phyloP scores from a whole-genome alignment of 495 filamentous ascomycete genomes.

The Apiosordaria backusii region DNA sequence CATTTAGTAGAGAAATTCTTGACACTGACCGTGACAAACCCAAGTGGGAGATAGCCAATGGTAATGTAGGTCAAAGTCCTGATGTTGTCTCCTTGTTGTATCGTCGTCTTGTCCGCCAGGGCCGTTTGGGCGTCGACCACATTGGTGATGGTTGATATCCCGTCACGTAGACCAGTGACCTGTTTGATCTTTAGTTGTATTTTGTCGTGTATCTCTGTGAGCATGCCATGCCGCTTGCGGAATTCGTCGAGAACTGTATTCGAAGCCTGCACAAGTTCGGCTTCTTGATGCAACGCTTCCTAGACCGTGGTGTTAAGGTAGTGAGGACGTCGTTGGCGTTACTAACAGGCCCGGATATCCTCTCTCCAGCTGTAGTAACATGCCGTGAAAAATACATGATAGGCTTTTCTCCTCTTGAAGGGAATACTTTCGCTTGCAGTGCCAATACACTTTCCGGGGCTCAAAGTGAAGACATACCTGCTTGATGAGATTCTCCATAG shows the following conservation, averaged over 20 bases:
- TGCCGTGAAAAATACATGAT: too few species aligned
- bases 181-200: constrained; percentile 24
- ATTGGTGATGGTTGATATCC: constrained; percentile 22
- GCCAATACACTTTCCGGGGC: too few species aligned
- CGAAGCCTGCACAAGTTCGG: constrained; percentile 19
- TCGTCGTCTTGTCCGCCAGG: constrained; percentile 17
- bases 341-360: too few species aligned
- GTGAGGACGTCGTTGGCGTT: too few species aligned
- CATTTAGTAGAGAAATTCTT: background rate
- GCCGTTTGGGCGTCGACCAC: constrained; percentile 18
- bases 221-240: constrained; percentile 18
- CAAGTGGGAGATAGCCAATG: constrained; percentile 18
- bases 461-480: constrained; percentile 5
- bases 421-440: too few species aligned
- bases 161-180: constrained; percentile 21
- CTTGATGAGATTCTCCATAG: constrained; percentile 18
- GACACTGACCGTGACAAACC: constrained; percentile 16
- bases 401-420: too few species aligned
- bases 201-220: constrained; percentile 15
- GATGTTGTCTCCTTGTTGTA: constrained; percentile 20
- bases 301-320: too few species aligned
- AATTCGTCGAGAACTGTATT: constrained; percentile 19
- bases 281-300: constrained; percentile 15
- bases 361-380: too few species aligned
- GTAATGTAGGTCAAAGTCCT: constrained; percentile 19